phyloP scores from a whole-genome alignment of 495 filamentous ascomycete species.

The Hypomontagnella monticulosa region DNA sequence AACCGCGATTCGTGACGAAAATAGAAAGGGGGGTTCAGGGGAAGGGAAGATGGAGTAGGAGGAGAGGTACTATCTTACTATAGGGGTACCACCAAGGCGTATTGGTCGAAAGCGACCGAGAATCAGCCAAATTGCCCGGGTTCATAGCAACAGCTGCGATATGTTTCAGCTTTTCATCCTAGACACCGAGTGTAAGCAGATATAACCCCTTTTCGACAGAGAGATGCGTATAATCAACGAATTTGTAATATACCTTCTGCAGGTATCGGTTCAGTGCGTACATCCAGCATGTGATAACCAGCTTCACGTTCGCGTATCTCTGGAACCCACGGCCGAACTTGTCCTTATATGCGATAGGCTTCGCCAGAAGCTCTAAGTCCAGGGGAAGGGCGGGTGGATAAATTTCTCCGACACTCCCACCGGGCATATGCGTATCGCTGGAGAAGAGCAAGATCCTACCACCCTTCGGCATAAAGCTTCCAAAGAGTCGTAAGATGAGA shows the following conservation, averaged over 20 bases:
- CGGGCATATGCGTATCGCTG: conserved; percentile 50
- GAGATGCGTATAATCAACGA: no score
- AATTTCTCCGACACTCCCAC: conserved; percentile 51
- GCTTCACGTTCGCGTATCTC: conserved; percentile 54
- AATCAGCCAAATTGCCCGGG: conserved; percentile 57
- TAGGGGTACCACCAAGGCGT: conserved; percentile 38
- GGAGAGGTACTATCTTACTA: conserved; percentile 4
- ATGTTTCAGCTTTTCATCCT: conserved; percentile 47
- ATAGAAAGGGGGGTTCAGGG: no score
- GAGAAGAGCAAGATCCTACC: conserved; percentile 52
- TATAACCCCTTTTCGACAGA: background rate
- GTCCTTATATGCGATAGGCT: conserved; percentile 27
- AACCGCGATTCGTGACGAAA: no score
- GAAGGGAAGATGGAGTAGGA: no score
- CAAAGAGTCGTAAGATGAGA: conserved; percentile 53
- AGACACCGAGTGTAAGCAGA: background rate
- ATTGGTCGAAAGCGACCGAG: conserved; percentile 55
- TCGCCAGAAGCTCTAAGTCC: conserved; percentile 34
- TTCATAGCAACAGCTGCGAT: conserved; percentile 57
- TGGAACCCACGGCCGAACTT: conserved; percentile 53
- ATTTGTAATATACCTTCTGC: conserved; percentile 41
- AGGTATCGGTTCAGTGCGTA: conserved; percentile 53
- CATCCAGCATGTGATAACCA: conserved; percentile 54
- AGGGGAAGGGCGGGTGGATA: conserved; percentile 39
- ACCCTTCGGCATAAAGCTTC: conserved; percentile 49